These are phyloP conservation scores for Tricladium varicosporioides DNA, from an alignment of 2,329 filamentous ascomycete species.

Conservation along the genomic window DNA sequence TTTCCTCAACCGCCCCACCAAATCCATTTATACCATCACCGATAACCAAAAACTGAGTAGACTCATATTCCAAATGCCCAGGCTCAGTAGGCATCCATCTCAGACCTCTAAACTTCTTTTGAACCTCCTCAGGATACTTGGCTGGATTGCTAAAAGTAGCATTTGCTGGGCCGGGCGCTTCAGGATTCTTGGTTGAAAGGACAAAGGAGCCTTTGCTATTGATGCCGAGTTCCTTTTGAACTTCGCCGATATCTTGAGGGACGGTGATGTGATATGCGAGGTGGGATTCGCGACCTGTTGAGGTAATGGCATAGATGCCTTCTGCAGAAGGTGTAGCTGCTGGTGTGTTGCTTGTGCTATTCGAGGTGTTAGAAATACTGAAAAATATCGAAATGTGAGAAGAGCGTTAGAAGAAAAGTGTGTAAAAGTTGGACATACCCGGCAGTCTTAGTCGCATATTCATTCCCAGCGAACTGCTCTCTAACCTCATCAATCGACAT, in stretches of 20 bases:
- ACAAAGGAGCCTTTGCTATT: conserved; percentile 72
- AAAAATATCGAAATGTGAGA: too few species aligned
- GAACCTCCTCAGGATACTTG: conserved; percentile 69
- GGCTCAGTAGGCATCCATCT: conserved; percentile 75
- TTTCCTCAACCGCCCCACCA: conserved; percentile 53
- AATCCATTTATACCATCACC: conserved; percentile 61
- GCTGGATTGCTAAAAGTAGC: conserved; percentile 62
- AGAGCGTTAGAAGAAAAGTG: too few species aligned
- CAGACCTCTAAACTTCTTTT: conserved; percentile 68
- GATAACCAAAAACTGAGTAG: conserved; percentile 76
- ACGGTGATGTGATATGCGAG: conserved; percentile 78
- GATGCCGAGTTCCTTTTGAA: conserved; percentile 75
- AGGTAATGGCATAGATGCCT: conserved; percentile 80
- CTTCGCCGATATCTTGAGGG: conserved; percentile 64
- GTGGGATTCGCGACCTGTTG: conserved; percentile 69
- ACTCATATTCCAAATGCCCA: conserved; percentile 70
- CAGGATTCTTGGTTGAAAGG: conserved; percentile 77
- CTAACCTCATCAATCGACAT: conserved; percentile 67
- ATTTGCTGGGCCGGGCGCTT: conserved; percentile 62
- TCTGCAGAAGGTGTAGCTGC: conserved; percentile 76
- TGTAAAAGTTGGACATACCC: conserved; percentile 40
- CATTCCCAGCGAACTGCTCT: conserved; percentile 62
- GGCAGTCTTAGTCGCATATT: conserved; percentile 74
- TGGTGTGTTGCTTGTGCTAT: conserved; percentile 57
- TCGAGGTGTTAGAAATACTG: neutral